A percentile compares a stretch with the other conserved stretches of the same genome.
phyloP scores from a whole-genome alignment of 2,329 filamentous ascomycete species.

The Orbilia javanica region DNA sequence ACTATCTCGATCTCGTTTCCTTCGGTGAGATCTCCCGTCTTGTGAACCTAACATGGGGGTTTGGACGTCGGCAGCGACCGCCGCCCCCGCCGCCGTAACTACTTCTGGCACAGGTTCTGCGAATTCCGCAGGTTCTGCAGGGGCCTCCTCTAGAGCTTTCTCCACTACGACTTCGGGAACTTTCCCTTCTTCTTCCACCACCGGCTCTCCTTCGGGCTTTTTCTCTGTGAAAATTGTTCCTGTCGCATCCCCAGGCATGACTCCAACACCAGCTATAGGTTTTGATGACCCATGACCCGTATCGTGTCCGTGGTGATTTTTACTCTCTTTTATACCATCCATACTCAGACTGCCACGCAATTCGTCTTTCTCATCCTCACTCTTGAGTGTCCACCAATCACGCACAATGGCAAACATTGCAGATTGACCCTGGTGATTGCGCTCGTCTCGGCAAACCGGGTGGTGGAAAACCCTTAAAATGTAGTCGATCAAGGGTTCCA shows the following conservation, averaged over 20 bases:
- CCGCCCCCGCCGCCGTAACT: conserved; percentile 59
- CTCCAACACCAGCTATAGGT: conserved; percentile 46
- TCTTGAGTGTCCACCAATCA: conserved; percentile 79
- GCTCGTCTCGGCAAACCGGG: conserved; percentile 81
- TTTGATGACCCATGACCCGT: conserved; percentile 58
- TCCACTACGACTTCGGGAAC: conserved; percentile 30
- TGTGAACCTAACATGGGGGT: conserved; percentile 72
- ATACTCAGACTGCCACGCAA: conserved; percentile 58
- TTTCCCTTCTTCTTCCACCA: conserved; percentile 3
- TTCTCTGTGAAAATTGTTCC: conserved; percentile 44
- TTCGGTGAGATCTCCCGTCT: conserved; percentile 38
- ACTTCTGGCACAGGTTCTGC: conserved; percentile 23
- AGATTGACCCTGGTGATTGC: conserved; percentile 79
- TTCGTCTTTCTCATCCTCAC: conserved; percentile 61
- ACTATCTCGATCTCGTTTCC: conserved; percentile 40
- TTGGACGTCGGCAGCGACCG: conserved; percentile 77
- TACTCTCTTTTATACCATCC: conserved; percentile 57
- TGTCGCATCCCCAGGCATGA: conserved; percentile 50
- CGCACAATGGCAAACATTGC: conserved; percentile 91
- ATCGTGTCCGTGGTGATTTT: conserved; percentile 59
- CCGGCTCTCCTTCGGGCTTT: conserved; percentile 25
- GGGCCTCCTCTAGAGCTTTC: conserved; percentile 20
- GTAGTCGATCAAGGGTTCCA: conserved; percentile 85
- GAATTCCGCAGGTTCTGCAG: conserved; percentile 26
- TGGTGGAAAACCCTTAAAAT: conserved; percentile 89